Percentiles rank a stretch among this genome's conserved stretches.
Evolutionary conservation across 768 basidiomycete genomes (phyloP).

Genomic region (Podaxis pistillaris): DNA sequence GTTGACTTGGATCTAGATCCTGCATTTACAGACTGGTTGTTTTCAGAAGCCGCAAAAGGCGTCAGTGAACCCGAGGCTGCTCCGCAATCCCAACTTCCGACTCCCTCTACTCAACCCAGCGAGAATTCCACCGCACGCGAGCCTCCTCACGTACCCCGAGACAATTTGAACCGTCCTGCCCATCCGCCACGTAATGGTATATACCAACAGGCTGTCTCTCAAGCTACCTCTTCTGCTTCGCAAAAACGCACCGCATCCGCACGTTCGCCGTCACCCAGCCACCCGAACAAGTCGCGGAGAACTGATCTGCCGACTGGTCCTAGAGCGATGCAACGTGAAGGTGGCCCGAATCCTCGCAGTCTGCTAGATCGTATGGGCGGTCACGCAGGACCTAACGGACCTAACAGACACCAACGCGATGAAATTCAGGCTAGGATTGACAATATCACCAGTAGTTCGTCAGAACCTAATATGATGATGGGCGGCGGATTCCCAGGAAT

Average conservation of each 20-base stretch:
- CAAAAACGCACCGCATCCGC: constrained; percentile 68
- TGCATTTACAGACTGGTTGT: constrained; percentile 88
- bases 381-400: constrained; percentile 38
- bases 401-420: constrained; percentile 46
- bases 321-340: constrained; percentile 69
- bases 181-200: constrained; percentile 54
- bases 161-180: constrained; percentile 44
- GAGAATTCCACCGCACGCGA: constrained; percentile 17
- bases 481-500: constrained; percentile 42
- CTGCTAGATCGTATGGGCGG: constrained; percentile 83
- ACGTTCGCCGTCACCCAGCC: constrained; percentile 63
- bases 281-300: constrained; percentile 70
- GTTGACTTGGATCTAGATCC: constrained; percentile 48
- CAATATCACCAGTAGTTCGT: constrained; percentile 62
- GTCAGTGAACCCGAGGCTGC: constrained; percentile 49
- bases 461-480: constrained; percentile 59
- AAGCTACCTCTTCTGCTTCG: constrained; percentile 47
- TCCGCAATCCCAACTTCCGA: constrained; percentile 33
- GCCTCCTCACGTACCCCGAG: constrained; percentile 27
- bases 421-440: constrained; percentile 81
- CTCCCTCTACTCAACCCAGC: constrained; percentile 14
- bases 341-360: constrained; percentile 50
- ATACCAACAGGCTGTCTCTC: constrained; percentile 75
- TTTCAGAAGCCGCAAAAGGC: constrained; percentile 74
- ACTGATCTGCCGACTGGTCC: constrained; percentile 83